Conservation (phyloP, 2,329 filamentous ascomycete species). For the Hortaea sp. region DNA sequence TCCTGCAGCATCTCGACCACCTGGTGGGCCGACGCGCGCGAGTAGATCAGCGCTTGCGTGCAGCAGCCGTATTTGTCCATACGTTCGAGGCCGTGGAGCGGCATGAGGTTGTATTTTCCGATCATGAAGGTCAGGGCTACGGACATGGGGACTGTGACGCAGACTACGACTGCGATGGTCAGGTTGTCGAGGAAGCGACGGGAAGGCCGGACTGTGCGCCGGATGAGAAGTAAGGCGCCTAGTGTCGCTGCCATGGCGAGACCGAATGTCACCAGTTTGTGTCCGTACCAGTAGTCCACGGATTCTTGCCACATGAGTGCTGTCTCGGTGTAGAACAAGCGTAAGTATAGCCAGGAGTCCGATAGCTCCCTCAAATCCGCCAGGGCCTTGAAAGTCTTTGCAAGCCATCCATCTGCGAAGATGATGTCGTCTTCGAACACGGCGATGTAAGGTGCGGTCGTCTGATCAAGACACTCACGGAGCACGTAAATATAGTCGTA, state of each 20-base stretch:
- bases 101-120: slow-evolving; percentile 9
- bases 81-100: slow-evolving; percentile 4
- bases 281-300: background rate
- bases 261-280: background rate
- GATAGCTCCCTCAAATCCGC: background rate
- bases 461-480: slow-evolving; percentile 16
- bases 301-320: slow-evolving; percentile 17
- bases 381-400: slow-evolving; percentile 18
- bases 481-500: slow-evolving; percentile 26
- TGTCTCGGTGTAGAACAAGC: slow-evolving; percentile 27
- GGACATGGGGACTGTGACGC: slow-evolving; percentile 8
- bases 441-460: slow-evolving; percentile 23
- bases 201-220: background rate
- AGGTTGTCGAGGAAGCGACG: background rate
- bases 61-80: slow-evolving; percentile 23
- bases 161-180: background rate
- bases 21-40: slow-evolving; percentile 7
- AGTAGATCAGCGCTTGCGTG: slow-evolving; percentile 26
- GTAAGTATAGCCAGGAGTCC: slow-evolving; percentile 22
- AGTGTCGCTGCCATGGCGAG: background rate
- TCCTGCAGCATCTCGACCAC: slow-evolving; percentile 7
- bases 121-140: slow-evolving; percentile 9
- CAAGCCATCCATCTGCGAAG: slow-evolving; percentile 28
- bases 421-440: slow-evolving; percentile 31
- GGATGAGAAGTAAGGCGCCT: background rate